Percentiles rank a stretch among this genome's conserved stretches.
These are phyloP conservation scores for Saccharomycopsis sp. DNA, from an alignment of 805 yeast species.

Conservation along the genomic window DNA sequence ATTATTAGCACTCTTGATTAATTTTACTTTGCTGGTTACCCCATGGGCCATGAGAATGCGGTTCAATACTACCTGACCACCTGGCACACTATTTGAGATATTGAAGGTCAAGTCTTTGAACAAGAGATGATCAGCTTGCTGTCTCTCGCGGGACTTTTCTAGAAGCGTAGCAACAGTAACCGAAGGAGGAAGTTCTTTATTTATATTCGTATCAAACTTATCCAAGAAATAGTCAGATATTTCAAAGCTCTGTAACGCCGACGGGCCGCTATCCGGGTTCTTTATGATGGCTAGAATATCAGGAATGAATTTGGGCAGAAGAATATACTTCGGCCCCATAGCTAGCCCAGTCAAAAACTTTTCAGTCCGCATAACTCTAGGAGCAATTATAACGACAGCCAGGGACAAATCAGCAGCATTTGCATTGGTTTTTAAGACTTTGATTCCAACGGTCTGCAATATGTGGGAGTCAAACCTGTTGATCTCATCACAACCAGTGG, in stretches of 20 bases:
- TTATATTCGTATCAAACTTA: conserved; percentile 30
- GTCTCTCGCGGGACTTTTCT: conserved; percentile 20
- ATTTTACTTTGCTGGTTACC: conserved; percentile 29
- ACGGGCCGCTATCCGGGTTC: conserved; percentile 20
- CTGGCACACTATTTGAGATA: conserved; percentile 51
- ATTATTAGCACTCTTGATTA: conserved; percentile 26
- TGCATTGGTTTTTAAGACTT: conserved; percentile 32
- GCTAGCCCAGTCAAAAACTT: conserved; percentile 74
- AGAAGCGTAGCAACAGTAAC: not conserved
- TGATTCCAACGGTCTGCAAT: conserved; percentile 51
- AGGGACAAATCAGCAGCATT: conserved; percentile 36
- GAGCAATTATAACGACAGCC: conserved; percentile 60
- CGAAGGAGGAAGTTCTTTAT: conserved; percentile 23
- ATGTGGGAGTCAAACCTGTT: conserved; percentile 37
- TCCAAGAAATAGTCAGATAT: conserved; percentile 31
- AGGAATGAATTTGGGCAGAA: conserved; percentile 49
- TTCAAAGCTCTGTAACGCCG: conserved; percentile 23
- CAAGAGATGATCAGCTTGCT: conserved; percentile 28
- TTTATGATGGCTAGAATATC: conserved; percentile 36
- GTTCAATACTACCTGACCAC: conserved; percentile 50
- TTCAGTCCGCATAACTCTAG: conserved; percentile 77
- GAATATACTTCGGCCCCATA: conserved; percentile 41
- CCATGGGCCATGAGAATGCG: conserved; percentile 61
- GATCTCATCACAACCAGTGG: conserved; percentile 61
- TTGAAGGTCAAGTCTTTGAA: conserved; percentile 47